Evolutionary conservation across 2,329 filamentous ascomycete species (phyloP), one percentile per base, ranked within the genome.

Genomic region (Sarocladium brachiariae): DNA sequence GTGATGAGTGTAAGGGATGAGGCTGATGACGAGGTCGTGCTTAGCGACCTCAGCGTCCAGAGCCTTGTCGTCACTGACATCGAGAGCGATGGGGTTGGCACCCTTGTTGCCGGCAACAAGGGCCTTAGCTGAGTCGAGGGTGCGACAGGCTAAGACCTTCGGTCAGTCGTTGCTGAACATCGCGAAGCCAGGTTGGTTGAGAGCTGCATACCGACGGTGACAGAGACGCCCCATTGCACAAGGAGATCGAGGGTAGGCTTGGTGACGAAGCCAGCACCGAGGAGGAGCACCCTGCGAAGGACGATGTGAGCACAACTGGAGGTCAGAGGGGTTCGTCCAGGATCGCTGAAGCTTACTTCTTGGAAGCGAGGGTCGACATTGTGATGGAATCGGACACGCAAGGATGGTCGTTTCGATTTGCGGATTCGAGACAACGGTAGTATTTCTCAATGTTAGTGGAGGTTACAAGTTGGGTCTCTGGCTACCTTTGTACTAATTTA

Each of bases 1-100:
- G 70, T 95, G 90, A 79, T 83, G 89, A 54, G 83, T 95, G 74
- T 96, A 97, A 48, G 92, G 92, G 61, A 97, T 96, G 70, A 97
- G 69, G 64, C 75, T 81, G 67, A 91, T 86, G 65, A 86, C 83
- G 10, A 95, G 72, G 65, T 93, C 87, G 66, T 87, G 78, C 76
- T 95, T 83, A 64, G 77, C 83, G 53, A 96, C 80, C 63, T 83
- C 89, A 50, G 83, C 81, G 62, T 96, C 90, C 53, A 97, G 83
- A 30, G 87, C 89, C 52, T 76, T 69, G 47, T 77, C 79, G 67
- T 96, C 75, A 63, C 71, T 85, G 58, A 96, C 92, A 65, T 97
- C 89, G 65, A 97, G 82, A 51, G 87, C 82, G 71, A 95, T 87
- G 58, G 91, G 80, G 49, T 70, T 78, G 59, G 89, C 81, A 66